Conservation (phyloP, 1,139 yeast genomes). For the Hansenula sp. region DNA sequence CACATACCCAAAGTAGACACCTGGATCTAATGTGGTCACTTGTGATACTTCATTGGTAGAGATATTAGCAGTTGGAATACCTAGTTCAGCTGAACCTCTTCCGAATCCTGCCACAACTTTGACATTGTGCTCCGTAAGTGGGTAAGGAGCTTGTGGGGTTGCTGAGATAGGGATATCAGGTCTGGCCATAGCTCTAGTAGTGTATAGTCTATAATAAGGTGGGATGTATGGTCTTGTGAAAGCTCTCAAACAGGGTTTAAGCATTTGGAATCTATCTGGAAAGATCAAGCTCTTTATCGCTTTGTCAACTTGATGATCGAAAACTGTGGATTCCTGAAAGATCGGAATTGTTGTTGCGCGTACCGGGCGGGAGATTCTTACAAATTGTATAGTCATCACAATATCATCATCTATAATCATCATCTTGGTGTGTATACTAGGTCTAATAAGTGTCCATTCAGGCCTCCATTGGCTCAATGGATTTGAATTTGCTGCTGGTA, state of each 20-base stretch:
- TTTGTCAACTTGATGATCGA: too few relatives aligned
- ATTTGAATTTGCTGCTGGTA: conserved; percentile 38
- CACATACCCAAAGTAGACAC: conserved; percentile 91
- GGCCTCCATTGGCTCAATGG: conserved; percentile 52
- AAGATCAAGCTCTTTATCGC: too few relatives aligned
- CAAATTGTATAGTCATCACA: not conserved
- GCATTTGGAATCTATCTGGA: too few relatives aligned
- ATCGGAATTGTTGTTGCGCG: not conserved
- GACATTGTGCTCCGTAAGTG: conserved; percentile 49
- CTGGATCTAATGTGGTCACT: conserved; percentile 57
- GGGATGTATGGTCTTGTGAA: not conserved
- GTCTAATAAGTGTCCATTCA: conserved; percentile 15
- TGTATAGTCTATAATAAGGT: not conserved
- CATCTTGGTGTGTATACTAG: too few relatives aligned
- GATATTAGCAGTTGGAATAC: conserved; percentile 94
- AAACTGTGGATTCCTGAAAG: too few relatives aligned
- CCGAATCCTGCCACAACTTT: conserved; percentile 86
- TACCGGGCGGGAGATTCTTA: not conserved
- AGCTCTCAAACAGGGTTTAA: too few relatives aligned
- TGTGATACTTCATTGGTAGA: conserved; percentile 48
- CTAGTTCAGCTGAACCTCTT: conserved; percentile 88
- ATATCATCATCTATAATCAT: too few relatives aligned
- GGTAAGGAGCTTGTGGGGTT: conserved; percentile 57
- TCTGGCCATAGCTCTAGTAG: conserved; percentile 17
- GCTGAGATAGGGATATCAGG: conserved; percentile 37